Conservation (phyloP, 495 filamentous ascomycete species). For the Penicillium ochrochloron region DNA sequence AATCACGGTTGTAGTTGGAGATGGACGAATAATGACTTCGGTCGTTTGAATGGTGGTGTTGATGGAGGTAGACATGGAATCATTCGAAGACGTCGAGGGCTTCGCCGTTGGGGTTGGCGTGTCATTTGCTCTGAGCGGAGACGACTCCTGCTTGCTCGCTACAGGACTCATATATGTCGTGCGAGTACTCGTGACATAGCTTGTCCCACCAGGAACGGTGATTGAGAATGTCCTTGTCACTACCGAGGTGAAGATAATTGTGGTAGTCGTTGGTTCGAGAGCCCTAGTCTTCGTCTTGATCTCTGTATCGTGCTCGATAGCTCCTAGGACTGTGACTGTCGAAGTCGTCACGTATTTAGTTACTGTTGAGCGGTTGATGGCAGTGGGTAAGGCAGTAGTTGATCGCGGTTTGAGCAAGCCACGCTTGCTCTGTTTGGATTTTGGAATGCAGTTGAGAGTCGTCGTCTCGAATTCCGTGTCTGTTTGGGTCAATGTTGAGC, state of each 20-base stretch:
- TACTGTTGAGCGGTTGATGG: background rate
- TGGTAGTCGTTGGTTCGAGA: background rate
- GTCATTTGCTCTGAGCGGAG: background rate
- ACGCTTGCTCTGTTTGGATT: slow-evolving; percentile 1
- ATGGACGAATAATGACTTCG: background rate
- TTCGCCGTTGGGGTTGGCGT: background rate
- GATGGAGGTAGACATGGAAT: background rate
- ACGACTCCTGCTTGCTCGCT: background rate
- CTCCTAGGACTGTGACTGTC: background rate
- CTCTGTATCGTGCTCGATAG: background rate
- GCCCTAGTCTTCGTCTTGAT: background rate
- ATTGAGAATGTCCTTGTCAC: background rate
- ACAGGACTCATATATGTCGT: background rate
- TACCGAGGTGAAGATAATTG: background rate
- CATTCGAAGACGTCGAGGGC: background rate
- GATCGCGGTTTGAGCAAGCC: slow-evolving; percentile 7
- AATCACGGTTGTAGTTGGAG: slow-evolving; percentile 1
- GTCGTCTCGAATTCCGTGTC: slow-evolving; percentile 11
- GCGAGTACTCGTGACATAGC: slow-evolving; percentile 2
- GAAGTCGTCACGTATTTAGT: slow-evolving; percentile 9
- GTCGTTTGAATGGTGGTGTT: background rate
- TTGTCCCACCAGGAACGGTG: slow-evolving; percentile 1
- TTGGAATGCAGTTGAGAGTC: slow-evolving; percentile 2
- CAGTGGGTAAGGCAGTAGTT: background rate
- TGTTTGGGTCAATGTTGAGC: background rate